phyloP scores from a whole-genome alignment of 257 asterid species.

The Voacanga thouarsii region DNA sequence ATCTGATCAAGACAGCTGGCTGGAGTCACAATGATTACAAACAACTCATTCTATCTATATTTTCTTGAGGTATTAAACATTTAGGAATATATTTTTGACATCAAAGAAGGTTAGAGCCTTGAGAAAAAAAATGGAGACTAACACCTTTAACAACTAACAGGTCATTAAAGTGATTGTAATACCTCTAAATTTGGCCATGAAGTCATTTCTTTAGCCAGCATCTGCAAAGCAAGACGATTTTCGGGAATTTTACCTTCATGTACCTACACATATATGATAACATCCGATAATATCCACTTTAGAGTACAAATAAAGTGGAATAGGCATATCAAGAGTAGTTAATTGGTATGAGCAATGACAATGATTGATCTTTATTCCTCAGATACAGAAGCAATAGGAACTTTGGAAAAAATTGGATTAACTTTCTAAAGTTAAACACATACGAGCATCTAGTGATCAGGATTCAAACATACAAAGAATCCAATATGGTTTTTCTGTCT shows the following conservation, averaged over 20 bases:
- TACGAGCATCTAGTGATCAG: background rate
- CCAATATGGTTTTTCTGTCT: background rate
- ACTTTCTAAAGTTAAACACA: background rate
- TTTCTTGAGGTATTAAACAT: background rate
- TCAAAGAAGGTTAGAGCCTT: background rate
- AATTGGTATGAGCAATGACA: background rate
- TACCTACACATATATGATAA: constrained; percentile 38
- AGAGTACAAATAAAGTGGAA: background rate
- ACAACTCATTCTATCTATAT: background rate
- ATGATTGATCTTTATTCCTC: background rate
- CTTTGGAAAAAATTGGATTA: too few relatives aligned
- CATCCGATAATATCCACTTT: background rate
- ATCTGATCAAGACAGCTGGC: background rate
- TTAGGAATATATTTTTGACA: background rate
- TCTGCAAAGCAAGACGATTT: constrained; percentile 55
- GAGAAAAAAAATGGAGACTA: constrained; percentile 6
- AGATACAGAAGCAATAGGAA: background rate
- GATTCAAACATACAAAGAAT: background rate
- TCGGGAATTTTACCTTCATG: constrained; percentile 82
- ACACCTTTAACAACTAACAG: background rate
- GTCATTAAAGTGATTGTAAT: background rate
- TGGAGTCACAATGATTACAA: background rate
- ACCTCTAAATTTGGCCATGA: constrained; percentile 98
- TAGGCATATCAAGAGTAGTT: background rate
- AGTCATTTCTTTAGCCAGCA: constrained; percentile 89